phyloP scores from a whole-genome alignment of 306 rosid genomes.

The Inga oerstediana region DNA sequence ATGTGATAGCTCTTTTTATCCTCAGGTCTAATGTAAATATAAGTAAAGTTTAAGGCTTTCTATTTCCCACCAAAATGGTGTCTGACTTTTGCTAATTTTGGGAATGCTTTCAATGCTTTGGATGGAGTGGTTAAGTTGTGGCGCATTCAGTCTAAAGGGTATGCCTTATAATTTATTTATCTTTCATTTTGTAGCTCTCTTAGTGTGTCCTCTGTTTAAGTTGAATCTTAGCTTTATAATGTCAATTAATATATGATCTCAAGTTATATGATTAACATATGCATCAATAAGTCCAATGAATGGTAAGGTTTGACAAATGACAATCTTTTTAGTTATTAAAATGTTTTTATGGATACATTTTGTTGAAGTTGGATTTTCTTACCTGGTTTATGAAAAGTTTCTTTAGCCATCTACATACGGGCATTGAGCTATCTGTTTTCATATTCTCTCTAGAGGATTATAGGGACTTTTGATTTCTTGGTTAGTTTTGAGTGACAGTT shows the following conservation, averaged over 20 bases:
- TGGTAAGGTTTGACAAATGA: too few species aligned
- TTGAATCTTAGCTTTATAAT: neutral
- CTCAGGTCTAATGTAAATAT: constrained; percentile 20
- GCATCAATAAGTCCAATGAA: neutral
- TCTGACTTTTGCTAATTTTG: constrained; percentile 40
- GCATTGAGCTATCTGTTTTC: too few species aligned
- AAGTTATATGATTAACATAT: neutral
- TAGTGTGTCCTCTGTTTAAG: neutral
- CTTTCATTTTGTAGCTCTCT: neutral
- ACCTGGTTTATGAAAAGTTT: too few species aligned
- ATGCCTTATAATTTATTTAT: constrained; percentile 32
- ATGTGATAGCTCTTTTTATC: neutral
- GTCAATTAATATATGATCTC: neutral
- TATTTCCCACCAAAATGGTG: neutral
- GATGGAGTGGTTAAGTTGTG: constrained; percentile 89
- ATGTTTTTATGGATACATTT: neutral
- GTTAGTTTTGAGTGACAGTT: too few species aligned
- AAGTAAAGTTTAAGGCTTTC: neutral
- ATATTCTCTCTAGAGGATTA: too few species aligned
- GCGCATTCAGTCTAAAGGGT: constrained; percentile 91
- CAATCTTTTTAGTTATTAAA: neutral
- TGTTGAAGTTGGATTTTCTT: too few species aligned
- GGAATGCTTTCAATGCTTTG: constrained; percentile 78
- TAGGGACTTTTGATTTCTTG: too few species aligned
- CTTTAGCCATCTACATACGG: too few species aligned